phyloP scores from a whole-genome alignment of 2,329 filamentous ascomycete species.

The Aureobasidium sp. region DNA sequence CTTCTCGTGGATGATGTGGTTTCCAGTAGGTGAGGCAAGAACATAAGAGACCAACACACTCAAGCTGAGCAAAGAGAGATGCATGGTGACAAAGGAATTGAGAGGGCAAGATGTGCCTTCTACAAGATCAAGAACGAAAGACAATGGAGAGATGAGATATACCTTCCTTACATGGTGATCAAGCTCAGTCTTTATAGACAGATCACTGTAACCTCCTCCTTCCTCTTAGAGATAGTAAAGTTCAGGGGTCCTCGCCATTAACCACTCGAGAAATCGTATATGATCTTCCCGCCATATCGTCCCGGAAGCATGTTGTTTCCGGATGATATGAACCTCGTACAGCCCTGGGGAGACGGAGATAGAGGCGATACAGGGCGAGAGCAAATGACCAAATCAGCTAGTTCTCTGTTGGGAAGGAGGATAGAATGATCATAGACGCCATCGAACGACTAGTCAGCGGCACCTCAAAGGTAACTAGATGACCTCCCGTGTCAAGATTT shows the following conservation, averaged over 20 bases:
- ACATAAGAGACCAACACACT: constrained; percentile 16
- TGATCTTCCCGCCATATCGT: not conserved
- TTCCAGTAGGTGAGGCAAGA: constrained; percentile 17
- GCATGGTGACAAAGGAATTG: constrained; percentile 12
- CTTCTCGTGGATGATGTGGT: constrained; percentile 24
- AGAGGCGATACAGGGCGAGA: not conserved
- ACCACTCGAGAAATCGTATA: not conserved
- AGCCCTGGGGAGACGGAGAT: not conserved
- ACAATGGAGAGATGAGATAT: not conserved
- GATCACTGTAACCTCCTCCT: not conserved
- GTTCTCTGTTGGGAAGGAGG: constrained; percentile 6
- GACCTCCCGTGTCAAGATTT: not conserved
- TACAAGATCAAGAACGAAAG: not conserved
- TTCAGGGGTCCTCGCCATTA: not conserved
- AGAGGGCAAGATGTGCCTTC: not conserved
- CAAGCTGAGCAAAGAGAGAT: constrained; percentile 17
- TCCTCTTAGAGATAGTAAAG: constrained; percentile 1
- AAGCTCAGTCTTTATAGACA: not conserved
- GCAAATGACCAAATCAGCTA: not conserved
- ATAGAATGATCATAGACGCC: not conserved
- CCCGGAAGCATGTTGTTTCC: not conserved
- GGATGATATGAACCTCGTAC: not conserved
- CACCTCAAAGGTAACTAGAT: not conserved
- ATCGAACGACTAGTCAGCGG: not conserved
- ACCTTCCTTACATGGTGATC: not conserved